A percentile compares a stretch with the other conserved stretches of the same genome.
Conservation (phyloP, 192 early-diverging fungal species). For the Backusella luteola region DNA sequence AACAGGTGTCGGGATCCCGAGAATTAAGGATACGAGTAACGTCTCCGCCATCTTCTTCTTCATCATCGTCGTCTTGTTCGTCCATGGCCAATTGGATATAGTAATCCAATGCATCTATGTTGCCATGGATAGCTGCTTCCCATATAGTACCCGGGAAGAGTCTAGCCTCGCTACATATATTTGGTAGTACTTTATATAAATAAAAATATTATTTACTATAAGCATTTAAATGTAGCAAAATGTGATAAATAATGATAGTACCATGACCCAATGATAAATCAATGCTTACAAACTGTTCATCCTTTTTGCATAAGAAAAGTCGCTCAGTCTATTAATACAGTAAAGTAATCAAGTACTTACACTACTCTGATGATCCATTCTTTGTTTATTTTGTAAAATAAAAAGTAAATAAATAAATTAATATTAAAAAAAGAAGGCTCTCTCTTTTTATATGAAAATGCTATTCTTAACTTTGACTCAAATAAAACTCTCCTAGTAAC, state of each 20-base stretch:
- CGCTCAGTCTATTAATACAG: no score
- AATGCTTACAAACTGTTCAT: not conserved
- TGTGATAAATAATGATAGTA: not conserved
- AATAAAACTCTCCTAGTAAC: not conserved
- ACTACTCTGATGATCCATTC: not conserved
- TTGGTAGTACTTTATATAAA: not conserved
- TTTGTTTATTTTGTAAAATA: not conserved
- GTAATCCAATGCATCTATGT: not conserved
- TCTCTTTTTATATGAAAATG: not conserved
- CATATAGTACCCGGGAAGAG: not conserved
- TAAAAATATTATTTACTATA: no score
- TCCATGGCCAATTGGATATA: not conserved
- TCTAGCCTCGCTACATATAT: not conserved
- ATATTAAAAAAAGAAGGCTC: not conserved
- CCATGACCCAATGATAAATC: not conserved
- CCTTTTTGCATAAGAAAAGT: not conserved
- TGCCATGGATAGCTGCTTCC: not conserved
- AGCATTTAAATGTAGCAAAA: not conserved
- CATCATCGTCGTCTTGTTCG: not conserved
- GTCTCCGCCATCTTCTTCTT: not conserved
- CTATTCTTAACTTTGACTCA: not conserved
- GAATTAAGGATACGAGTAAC: not conserved
- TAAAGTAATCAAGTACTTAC: not conserved
- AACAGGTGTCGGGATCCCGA: not conserved
- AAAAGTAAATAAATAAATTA: not conserved